Base-by-base conservation (phyloP, 2,329 filamentous ascomycete species). In the Fusarium anguioides region DNA sequence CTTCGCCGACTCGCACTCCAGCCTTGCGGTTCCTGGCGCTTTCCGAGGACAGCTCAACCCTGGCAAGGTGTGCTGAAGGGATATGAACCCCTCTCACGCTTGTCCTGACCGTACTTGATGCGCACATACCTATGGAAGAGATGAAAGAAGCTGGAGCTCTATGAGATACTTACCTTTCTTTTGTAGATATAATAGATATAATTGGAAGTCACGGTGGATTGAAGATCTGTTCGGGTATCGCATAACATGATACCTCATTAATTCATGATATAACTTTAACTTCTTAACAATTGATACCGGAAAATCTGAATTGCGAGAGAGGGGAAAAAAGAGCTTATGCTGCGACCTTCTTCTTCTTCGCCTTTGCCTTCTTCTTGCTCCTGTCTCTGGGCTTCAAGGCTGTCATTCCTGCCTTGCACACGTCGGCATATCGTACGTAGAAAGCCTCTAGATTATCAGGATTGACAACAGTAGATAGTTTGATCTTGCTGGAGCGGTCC, bases 381-480 rank as follows among this genome's bases (percentile, higher is more conserved):
- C 94, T 87, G 80, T 98, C 95, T 71, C 96, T 86, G 76, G 97
- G 97, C 87, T 97, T 98, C 80, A 99, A 77, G 9, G 90, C 89
- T 46, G 87, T 85, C 94, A 98, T 97, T 8, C 94, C 93, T 0
- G 85, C 82, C 82, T 97, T 97, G 81, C 94, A 97, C 5, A 94
- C 85, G 70, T 98, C 96, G 21, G 94, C 94, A 81, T 98, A 99
- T 49, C 87, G 85, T 27, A 83, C 81, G 77, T 94, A 99, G 75
- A 99, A 99, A 0, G 78, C 82, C 52, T 96, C 94, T 12, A 98
- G 78, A 7, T 91, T 87, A 58, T 90, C 87, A 1, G 91, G 87
- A 54, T 91, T 85, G 1, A 98, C 94, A 1, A 97, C 79, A 0
- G 96, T 98, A 4, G 92, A 93, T 24, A 97, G 76, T 78, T 94